A percentile compares a stretch with the other conserved stretches of the same genome.
Evolutionary conservation across 1,139 yeast species (phyloP).

Genomic region (Pichia sp.): DNA sequence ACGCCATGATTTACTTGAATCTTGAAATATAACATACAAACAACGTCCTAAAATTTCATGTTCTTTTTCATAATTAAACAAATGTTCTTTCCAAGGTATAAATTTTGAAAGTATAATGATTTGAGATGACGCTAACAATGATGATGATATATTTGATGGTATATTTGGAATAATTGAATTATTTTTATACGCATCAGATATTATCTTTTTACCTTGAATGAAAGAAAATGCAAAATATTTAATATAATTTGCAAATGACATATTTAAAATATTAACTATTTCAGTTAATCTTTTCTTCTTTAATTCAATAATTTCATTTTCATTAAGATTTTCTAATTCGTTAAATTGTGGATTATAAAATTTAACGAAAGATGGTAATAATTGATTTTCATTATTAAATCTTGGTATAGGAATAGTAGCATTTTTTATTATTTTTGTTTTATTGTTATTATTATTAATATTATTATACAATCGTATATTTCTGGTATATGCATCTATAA

Average conservation of each 20-base stretch:
- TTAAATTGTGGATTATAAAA: slow-evolving; percentile 55
- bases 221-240: slow-evolving; percentile 73
- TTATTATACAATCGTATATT: slow-evolving; percentile 37
- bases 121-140: no score
- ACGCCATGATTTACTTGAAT: slow-evolving; percentile 71
- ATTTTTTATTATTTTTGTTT: neutral
- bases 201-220: slow-evolving; percentile 72
- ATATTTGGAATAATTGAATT: neutral
- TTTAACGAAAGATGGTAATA: slow-evolving; percentile 68
- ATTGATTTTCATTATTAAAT: slow-evolving; percentile 50
- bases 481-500: slow-evolving; percentile 91
- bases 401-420: neutral
- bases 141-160: neutral
- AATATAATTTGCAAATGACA: slow-evolving; percentile 60
- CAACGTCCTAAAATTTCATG: slow-evolving; percentile 44
- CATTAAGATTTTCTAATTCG: slow-evolving; percentile 28
- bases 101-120: slow-evolving; percentile 66
- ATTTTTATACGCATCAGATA: neutral
- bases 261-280: slow-evolving; percentile 78
- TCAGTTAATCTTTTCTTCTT: slow-evolving; percentile 43
- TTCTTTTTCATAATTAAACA: slow-evolving; percentile 65
- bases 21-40: slow-evolving; percentile 73
- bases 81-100: slow-evolving; percentile 93
- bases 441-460: neutral
- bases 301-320: slow-evolving; percentile 59